A percentile compares a stretch with the other conserved stretches of the same genome.
Evolutionary conservation across 2,329 filamentous ascomycete species (phyloP).

Genomic region (Dactylonectria macrodidyma): DNA sequence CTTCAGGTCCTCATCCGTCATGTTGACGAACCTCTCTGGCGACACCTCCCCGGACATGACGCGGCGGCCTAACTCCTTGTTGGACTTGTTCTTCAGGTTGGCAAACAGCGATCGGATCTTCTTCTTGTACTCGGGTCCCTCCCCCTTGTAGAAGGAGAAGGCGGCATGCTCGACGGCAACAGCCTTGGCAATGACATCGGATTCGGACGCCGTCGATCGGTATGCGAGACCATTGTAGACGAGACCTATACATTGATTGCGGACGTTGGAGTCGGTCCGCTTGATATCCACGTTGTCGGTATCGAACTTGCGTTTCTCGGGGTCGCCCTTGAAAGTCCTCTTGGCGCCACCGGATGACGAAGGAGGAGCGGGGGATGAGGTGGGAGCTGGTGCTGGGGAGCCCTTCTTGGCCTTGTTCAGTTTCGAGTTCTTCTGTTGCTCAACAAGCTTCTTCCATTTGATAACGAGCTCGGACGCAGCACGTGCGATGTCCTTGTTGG

Average conservation of each 20-base stretch:
- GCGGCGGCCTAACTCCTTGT: slow-evolving; percentile 80
- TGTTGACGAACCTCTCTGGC: slow-evolving; percentile 82
- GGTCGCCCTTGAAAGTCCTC: slow-evolving; percentile 72
- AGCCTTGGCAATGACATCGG: slow-evolving; percentile 79
- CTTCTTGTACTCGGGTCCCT: slow-evolving; percentile 82
- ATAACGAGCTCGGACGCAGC: slow-evolving; percentile 86
- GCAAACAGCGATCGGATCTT: slow-evolving; percentile 95
- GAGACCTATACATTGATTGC: slow-evolving; percentile 90
- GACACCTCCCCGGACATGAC: slow-evolving; percentile 83
- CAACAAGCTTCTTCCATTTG: slow-evolving; percentile 89
- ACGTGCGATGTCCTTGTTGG: slow-evolving; percentile 85
- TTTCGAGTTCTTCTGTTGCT: slow-evolving; percentile 70
- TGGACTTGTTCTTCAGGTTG: slow-evolving; percentile 94
- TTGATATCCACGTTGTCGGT: slow-evolving; percentile 85
- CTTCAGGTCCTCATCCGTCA: slow-evolving; percentile 93
- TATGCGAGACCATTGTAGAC: slow-evolving; percentile 91
- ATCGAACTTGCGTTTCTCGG: slow-evolving; percentile 86
- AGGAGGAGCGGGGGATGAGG: slow-evolving; percentile 71
- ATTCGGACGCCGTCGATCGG: slow-evolving; percentile 79
- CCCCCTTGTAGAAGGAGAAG: slow-evolving; percentile 77
- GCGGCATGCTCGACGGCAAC: slow-evolving; percentile 89
- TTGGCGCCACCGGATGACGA: slow-evolving; percentile 55
- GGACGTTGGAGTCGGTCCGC: slow-evolving; percentile 79
- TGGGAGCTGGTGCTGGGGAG: slow-evolving; percentile 60
- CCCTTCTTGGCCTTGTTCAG: slow-evolving; percentile 59